Base-by-base conservation (phyloP, 2,329 filamentous ascomycete genomes). In the Colletotrichum cuscutae region DNA sequence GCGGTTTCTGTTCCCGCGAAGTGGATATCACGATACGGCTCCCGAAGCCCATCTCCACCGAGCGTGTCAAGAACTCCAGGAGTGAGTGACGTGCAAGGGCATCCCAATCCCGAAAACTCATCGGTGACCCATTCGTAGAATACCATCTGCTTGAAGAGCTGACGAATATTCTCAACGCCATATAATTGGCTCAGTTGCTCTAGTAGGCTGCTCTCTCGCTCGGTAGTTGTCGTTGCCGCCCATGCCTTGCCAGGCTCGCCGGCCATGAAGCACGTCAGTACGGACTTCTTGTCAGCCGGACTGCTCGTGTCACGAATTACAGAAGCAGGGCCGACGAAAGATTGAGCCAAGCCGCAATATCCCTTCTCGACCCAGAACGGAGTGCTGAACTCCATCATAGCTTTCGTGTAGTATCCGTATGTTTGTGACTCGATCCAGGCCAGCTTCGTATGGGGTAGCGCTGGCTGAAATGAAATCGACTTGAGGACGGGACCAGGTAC, bases 1-100 rank as follows among this genome's bases (percentile, higher is more conserved):
- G 85, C 83, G 1, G 84, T 87, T 80, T 90, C 89, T 0, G 88
- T 89, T 0, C 89, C 88, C 2, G 84, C 87, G 75, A 89, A 90
- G 15, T 71, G 67, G 24, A 73, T 19, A 28, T 85, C 81, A 5
- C 83, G 80, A 60, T 79, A 78, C 0, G 79, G 76, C 35, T 81
- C 77, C n/a, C 82, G 77, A 11, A 86, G 72, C 5, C 77, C 77
- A 12, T 82, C 76, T 1, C 79, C 78, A 2, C 77, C 81, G 1
- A 79, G 76, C 1, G 77, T 75, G 4, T 78, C 79, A 9, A 86
- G 74, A 4, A 86, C 80, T 0, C 84, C 85, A 0, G 84, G 85
- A 0, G 78, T 53, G 42, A 84, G 75, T 0, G 77, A 73, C 1
- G 84, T 76, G 72, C 81, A 84, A 0, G 85, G 84, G 59, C 83